Evolutionary conservation across 352 stramenopile species (phyloP), one percentile per base, ranked within the genome.

Genomic region (Phytophthora lateralis): DNA sequence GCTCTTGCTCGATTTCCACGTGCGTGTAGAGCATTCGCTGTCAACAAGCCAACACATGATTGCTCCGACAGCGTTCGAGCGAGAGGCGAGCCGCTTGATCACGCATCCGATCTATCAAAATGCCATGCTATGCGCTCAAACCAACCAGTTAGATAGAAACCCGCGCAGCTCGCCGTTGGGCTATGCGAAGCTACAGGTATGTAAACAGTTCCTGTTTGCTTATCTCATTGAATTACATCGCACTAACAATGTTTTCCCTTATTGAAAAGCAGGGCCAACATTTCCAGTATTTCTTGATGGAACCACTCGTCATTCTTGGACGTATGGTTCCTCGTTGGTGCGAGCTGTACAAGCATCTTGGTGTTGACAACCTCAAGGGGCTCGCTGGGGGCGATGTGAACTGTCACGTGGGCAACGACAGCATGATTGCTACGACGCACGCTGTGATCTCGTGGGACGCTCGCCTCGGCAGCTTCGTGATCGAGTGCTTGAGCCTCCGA

Each of bases 161-260:
- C 34, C 62, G 50, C 44, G 43, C 24, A 63, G 56, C 29, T 64
- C 60, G 30, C 76, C 84, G 7, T 58, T 85, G 37, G 86, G 80
- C 9, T 95, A 89, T 51, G 86, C 83, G 17, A 93, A 93, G 34
- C 60, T 95, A 12, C 63, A 89, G 82, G 82, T 91, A 70, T 45
- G 62, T 53, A 37, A 10, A 38, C 21, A 46, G 11, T 18, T 60
- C 66, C 24, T 18, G 30, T 37, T 45, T 35, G 14, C 37, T 48
- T 38, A 26, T 21, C 30, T 6, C 2, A 14, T 30, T 30, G 26
- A 6, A 30, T 6, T 30, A 4, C 7, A 30, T 15, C 3, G 10
- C 26, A 45, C 44, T 75, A 15, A 62, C 46, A 43, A n/a, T 49
- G 6, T 38, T 32, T 66, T 43, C n/a, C 21, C 21, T 24, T 24